Base-by-base conservation (phyloP, 2,329 filamentous ascomycete species). In the Monilinia polystroma region DNA sequence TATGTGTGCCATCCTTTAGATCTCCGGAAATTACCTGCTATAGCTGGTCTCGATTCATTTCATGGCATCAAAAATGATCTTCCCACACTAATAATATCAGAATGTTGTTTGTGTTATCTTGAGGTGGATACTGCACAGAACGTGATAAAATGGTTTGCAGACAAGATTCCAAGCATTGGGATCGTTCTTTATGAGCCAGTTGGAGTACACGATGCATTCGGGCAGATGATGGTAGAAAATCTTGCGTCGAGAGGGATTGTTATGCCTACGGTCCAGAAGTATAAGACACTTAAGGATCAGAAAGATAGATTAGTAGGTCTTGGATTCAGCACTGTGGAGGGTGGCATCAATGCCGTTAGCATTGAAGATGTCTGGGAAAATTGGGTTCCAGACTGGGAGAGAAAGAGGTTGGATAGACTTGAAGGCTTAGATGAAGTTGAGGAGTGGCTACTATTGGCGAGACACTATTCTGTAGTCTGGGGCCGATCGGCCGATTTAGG, bases 341-440 rank as follows among this genome's bases (percentile, higher is more conserved):
- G 67, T 3, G 83, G 83, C 0, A 83, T 84, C 54, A 81, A 81
- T 54, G 87, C 84, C 0, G 82, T 82, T 38, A 86, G 88, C 74
- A 82, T 90, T 47, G 81, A 86, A 71, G 84, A 84, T n/a, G 85
- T 97, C 49, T 97, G 91, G 89, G 84, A 89, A 63, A 79, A 79
- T 1, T 98, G 94, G 93, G 82, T 96, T 3, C 75, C 76, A 0
- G 75, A 81, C 0, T 80, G 81, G 2, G 94, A 98, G 78, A 93
- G 92, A 78, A 88, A 91, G 74, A 82, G 93, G 58, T 87, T 98
- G 1, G 89, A 93, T 70, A 78, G 80, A 14, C 77, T 97, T 35
- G 93, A 99, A 77, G 93, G 95, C 74, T 78, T 99, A 69, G 95
- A 99, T 79, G 95, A 99, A 79, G 84, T 97, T 32, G 95, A 99